Percentiles rank a stretch among this genome's conserved stretches.
Evolutionary conservation across 2,329 filamentous ascomycete genomes (phyloP).

Genomic region (Aspergillus caelatus): DNA sequence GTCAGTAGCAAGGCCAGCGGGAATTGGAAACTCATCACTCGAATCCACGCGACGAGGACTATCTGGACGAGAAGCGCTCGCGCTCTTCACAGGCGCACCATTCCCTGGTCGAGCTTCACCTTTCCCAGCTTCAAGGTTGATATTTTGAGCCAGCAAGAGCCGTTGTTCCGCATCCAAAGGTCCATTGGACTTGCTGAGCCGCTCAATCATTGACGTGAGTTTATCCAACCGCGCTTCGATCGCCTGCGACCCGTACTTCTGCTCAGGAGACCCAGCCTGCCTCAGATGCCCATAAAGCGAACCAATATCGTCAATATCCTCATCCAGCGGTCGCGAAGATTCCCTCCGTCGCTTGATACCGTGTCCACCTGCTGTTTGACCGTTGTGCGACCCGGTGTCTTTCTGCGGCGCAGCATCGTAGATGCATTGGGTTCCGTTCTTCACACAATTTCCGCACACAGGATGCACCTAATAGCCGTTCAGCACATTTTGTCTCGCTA

Average conservation of each 20-base stretch:
- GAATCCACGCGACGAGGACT: conserved; percentile 41
- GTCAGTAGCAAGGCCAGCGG: conserved; percentile 44
- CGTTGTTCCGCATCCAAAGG: conserved; percentile 29
- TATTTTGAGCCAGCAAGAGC: conserved; percentile 22
- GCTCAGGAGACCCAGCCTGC: conserved; percentile 28
- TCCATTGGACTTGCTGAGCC: conserved; percentile 39
- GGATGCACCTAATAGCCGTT: conserved; percentile 41
- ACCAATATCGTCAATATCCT: conserved; percentile 37
- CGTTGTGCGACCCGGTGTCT: conserved; percentile 16
- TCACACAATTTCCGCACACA: conserved; percentile 49
- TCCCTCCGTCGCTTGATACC: conserved; percentile 42
- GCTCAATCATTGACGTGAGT: conserved; percentile 49
- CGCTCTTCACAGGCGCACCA: conserved; percentile 16
- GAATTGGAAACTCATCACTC: conserved; percentile 47
- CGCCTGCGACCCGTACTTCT: conserved; percentile 36
- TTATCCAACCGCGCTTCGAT: conserved; percentile 49
- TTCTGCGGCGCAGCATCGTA: conserved; percentile 42
- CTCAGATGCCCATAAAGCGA: conserved; percentile 34
- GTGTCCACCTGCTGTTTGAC: conserved; percentile 23
- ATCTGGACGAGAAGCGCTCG: conserved; percentile 25
- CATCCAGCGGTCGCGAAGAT: conserved; percentile 29
- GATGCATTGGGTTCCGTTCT: conserved; percentile 46
- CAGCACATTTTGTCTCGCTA: background rate
- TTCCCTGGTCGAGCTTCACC: conserved; percentile 24
- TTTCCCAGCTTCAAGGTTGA: conserved; percentile 18